Percentiles rank a stretch among this genome's conserved stretches.
Evolutionary conservation across 1,139 yeast species (phyloP).

Genomic region (Yamadazyma trypodendri): DNA sequence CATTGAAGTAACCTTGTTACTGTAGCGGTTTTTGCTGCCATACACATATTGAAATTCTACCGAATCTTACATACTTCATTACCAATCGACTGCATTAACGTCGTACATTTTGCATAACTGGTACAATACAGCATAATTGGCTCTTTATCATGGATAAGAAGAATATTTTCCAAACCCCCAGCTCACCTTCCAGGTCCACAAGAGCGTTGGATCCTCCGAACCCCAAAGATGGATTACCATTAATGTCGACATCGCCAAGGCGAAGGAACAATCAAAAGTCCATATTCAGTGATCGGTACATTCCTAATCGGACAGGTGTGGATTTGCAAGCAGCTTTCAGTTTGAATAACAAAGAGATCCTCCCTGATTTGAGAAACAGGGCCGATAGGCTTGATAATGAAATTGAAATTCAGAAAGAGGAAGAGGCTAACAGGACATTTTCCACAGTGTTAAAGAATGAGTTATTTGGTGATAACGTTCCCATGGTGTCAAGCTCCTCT

Average conservation of each 20-base stretch:
- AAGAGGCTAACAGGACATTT: conserved; percentile 85
- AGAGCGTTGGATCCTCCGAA: conserved; percentile 34
- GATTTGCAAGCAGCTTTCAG: conserved; percentile 88
- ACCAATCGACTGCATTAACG: too few relatives aligned
- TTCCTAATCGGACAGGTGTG: conserved; percentile 82
- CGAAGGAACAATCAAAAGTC: conserved; percentile 41
- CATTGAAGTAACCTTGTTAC: neutral
- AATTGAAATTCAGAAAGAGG: conserved; percentile 64
- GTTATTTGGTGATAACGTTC: conserved; percentile 83
- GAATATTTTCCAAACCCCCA: conserved; percentile 34
- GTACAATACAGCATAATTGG: too few relatives aligned
- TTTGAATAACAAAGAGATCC: conserved; percentile 48
- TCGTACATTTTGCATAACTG: neutral
- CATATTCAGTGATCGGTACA: conserved; percentile 76
- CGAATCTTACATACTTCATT: neutral
- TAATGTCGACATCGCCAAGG: conserved; percentile 38
- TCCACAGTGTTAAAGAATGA: conserved; percentile 86
- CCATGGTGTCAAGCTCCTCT: conserved; percentile 39
- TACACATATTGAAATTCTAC: neutral
- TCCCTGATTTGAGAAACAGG: conserved; percentile 35
- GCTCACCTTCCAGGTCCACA: conserved; percentile 43
- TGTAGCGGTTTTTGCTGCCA: neutral
- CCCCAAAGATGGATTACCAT: conserved; percentile 22
- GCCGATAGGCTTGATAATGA: conserved; percentile 48
- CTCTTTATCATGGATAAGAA: conserved; percentile 11